Evolutionary conservation across 352 stramenopile species (phyloP), one percentile per base, ranked within the genome.

Genomic region (Phytopythium boreale): DNA sequence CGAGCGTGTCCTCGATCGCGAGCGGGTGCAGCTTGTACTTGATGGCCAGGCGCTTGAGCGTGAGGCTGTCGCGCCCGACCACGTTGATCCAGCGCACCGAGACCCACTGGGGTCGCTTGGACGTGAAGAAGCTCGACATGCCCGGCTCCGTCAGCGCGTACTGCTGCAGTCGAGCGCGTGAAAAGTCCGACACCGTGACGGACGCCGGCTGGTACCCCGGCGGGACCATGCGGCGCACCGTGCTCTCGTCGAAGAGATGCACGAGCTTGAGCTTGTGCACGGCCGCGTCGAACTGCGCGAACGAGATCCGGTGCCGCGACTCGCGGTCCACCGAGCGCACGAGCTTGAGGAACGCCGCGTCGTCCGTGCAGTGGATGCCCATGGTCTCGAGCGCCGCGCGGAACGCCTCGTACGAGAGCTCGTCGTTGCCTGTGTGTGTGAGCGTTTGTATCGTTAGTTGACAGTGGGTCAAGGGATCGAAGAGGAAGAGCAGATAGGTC

Each of bases 41-140:
- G 72, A 96, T 95, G 53, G 88, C 87, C 27, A 95, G 70, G 26
- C 85, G 78, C 66, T 94, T 95, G 53, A 96, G 84, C 51, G 90
- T 92, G 17, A 95, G 57, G 34, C 80, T 90, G 70, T 92, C 82
- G 59, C 81, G 80, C 46, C 84, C 80, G 64, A 91, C 79, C 56
- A 96, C 68, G 70, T 96, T 94, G 63, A 95, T 95, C 87, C 87
- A 96, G 15, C 88, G 88, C 47, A 92, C 82, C 6, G 81, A 88
- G n/a, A 92, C 87, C 87, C 87, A 95, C 17, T 79, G 61, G 31
- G 87, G 84, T 7, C 85, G 77, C 60, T 86, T 78, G 22, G 75
- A 68, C 55, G 87, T 95, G 66, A 94, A 95, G 61, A 92, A 95
- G 34, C 74, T 72, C 7, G 82, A 82, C 34, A 91, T 58, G 10